Evolutionary conservation across 106 monocot genomes (phyloP), one percentile per base, ranked within the genome.

Genomic region (Chionographis japonica): DNA sequence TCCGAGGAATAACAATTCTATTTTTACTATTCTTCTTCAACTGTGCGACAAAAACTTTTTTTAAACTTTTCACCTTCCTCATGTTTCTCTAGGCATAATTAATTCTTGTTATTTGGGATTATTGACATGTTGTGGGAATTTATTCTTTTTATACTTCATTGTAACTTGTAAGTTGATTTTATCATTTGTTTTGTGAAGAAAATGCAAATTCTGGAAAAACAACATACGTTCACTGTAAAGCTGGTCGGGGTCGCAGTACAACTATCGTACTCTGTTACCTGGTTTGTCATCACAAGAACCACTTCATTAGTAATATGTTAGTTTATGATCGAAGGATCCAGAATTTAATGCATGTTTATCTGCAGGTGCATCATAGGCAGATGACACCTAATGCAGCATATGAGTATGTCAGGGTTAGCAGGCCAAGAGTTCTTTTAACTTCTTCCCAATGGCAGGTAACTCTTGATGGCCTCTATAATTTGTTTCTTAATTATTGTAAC

Each of bases 211-310:
- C 62, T 77, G 84, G 84, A 20, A 90, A 87, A 72, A 85, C 74
- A 50, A 98, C 92, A 51, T 98, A 98, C 77, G 97, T 98, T 41
- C 97, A 98, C 65, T 98, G 97, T 77, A 98, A 98, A 93, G 97
- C 97, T 85, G 97, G 97, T 39, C 89, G 97, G 58, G 97, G 97
- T 61, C 87, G 97, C 43, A 98, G 97, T 79, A 92, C 92, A 11
- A 98, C 97, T 12, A 86, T 98, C 65, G 92, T 92, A 73, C 80
- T 98, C 41, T 98, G 97, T 79, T 98, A 93, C 55, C 87, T 98
- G 98, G 98, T 93, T 20, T 53, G 74, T 70, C 37, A 46, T 16
- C 46, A 61, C 18, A n/a, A 69, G 12, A 56, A 63, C 0, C 27
- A 55, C 49, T 66, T 37, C 16, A 15, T 56, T 19, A 37, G 56